Conservation (phyloP, 331 rosid species). For the Quercus phellos region DNA sequence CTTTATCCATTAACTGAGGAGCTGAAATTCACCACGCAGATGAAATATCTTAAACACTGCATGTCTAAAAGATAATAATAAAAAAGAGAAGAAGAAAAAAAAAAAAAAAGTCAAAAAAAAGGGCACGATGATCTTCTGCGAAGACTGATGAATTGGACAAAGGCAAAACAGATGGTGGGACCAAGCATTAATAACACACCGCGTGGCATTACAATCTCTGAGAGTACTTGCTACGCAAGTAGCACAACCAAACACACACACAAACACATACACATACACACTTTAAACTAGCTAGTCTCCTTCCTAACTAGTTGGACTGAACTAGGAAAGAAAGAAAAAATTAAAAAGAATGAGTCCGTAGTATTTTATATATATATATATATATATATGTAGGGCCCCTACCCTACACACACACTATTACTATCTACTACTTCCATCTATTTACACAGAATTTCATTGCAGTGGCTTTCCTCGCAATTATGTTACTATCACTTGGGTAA, state of each 20-base stretch:
- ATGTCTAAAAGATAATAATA: not conserved
- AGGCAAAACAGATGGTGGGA: slow-evolving; percentile 57
- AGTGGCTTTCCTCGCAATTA: slow-evolving; percentile 21
- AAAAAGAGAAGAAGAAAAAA: not conserved
- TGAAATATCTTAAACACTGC: no score
- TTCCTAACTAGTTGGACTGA: slow-evolving; percentile 12
- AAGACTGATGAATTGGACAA: slow-evolving; percentile 45
- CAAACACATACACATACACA: not conserved
- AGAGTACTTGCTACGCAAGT: no score
- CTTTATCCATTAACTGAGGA: accelerated
- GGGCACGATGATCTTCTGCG: slow-evolving; percentile 44
- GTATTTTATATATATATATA: no score
- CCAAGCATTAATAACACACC: slow-evolving; percentile 39
- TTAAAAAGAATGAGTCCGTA: no score
- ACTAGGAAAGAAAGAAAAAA: not conserved
- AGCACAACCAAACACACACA: not conserved
- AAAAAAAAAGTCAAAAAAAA: not conserved
- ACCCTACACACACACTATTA: no score
- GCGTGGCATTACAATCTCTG: slow-evolving; percentile 12
- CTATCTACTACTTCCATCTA: no score
- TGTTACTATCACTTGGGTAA: not conserved
- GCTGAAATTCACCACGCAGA: no score
- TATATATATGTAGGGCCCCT: not conserved
- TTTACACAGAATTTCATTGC: not conserved
- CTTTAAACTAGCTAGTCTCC: not conserved